phyloP scores from a whole-genome alignment of 2,329 filamentous ascomycete species.

The Cladophialophora yegresii region DNA sequence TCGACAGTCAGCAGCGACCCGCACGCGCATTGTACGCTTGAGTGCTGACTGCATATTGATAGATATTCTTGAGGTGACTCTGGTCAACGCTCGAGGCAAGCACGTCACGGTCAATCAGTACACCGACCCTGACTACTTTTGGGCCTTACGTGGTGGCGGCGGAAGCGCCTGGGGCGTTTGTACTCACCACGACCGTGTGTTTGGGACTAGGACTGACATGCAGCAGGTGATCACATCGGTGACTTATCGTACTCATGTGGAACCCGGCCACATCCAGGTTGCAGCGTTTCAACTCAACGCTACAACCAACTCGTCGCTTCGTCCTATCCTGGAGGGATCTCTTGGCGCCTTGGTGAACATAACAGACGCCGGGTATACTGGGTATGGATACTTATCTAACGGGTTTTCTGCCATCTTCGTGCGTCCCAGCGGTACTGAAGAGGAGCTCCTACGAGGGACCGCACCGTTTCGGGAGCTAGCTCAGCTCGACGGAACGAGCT shows the following conservation, averaged over 20 bases:
- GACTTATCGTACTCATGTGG: conserved; percentile 38
- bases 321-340: conserved; percentile 34
- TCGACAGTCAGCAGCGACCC: conserved; percentile 34
- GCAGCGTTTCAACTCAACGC: conserved; percentile 38
- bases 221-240: conserved; percentile 35
- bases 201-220: neutral
- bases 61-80: conserved; percentile 36
- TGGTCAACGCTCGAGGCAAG: conserved; percentile 35
- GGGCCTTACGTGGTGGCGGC: conserved; percentile 37
- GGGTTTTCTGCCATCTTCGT: conserved; percentile 40
- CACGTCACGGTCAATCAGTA: conserved; percentile 36
- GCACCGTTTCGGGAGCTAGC: conserved; percentile 33
- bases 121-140: conserved; percentile 39
- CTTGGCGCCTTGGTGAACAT: conserved; percentile 37
- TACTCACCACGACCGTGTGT: neutral
- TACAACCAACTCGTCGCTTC: conserved; percentile 32
- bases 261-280: conserved; percentile 39
- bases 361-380: conserved; percentile 40
- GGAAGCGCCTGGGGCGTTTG: conserved; percentile 38
- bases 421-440: conserved; percentile 39
- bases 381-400: conserved; percentile 36
- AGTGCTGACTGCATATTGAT: neutral
- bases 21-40: neutral
- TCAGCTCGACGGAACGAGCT: conserved; percentile 33
- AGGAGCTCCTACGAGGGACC: conserved; percentile 33